Percentiles rank a stretch among this genome's conserved stretches.
Evolutionary conservation across 768 basidiomycete genomes (phyloP).

Genomic region (Trametes elegans): DNA sequence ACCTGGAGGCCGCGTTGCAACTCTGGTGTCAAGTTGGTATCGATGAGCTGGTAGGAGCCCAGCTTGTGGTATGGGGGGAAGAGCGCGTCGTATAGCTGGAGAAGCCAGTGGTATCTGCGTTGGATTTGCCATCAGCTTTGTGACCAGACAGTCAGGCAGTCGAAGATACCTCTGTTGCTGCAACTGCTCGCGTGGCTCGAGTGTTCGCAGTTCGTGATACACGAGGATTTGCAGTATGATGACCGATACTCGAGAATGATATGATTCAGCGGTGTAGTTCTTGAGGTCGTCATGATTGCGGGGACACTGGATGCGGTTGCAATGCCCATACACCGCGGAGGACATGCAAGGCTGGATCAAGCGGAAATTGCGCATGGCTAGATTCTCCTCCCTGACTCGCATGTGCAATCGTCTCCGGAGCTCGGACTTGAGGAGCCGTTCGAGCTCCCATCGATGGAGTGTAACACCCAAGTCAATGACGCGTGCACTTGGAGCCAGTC

Average conservation of each 20-base stretch:
- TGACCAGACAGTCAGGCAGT: not conserved
- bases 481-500: not conserved
- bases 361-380: conserved; percentile 27
- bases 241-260: conserved; percentile 41
- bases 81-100: conserved; percentile 46
- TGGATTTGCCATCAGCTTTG: too few relatives aligned
- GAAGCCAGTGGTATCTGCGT: conserved; percentile 37
- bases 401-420: conserved; percentile 30
- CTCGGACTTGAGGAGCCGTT: conserved; percentile 22
- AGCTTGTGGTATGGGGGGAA: conserved; percentile 46
- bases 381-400: conserved; percentile 34
- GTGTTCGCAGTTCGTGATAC: conserved; percentile 32
- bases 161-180: not conserved
- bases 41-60: conserved; percentile 41
- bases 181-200: not conserved
- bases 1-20: conserved; percentile 35
- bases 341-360: conserved; percentile 42
- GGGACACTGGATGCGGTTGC: conserved; percentile 33
- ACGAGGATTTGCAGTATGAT: conserved; percentile 52
- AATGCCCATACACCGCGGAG: not conserved
- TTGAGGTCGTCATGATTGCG: conserved; percentile 35
- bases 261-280: conserved; percentile 33
- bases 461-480: not conserved
- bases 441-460: conserved; percentile 22
- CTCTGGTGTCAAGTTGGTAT: conserved; percentile 38